A percentile compares a stretch with the other conserved stretches of the same genome.
Evolutionary conservation across 192 early-diverging fungal genomes (phyloP).

Genomic region (Linnemannia schmuckeri): DNA sequence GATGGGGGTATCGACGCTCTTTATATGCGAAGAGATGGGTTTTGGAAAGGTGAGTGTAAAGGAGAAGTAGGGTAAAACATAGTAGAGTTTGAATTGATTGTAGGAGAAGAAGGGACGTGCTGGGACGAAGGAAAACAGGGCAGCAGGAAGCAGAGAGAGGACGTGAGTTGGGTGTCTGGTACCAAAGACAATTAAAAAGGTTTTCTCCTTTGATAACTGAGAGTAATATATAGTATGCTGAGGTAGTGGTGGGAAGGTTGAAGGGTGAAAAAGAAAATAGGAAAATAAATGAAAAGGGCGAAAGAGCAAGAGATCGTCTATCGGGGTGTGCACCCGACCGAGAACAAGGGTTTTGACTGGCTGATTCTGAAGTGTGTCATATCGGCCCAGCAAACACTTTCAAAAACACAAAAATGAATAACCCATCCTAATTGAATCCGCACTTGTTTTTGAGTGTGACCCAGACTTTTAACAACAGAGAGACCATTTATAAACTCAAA

Average conservation of each 20-base stretch:
- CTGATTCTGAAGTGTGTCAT: background rate
- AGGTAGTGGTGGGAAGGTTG: background rate
- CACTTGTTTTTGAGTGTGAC: background rate
- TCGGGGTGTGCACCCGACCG: background rate
- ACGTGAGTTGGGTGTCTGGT: too few relatives aligned
- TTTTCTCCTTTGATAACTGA: too few relatives aligned
- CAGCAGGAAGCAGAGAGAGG: too few relatives aligned
- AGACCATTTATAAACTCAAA: background rate
- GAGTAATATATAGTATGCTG: too few relatives aligned
- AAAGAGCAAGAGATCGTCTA: background rate
- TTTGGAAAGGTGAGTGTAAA: background rate
- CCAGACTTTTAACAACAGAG: background rate
- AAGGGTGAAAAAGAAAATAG: background rate
- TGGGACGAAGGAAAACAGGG: background rate
- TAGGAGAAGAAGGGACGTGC: background rate
- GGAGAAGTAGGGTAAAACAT: background rate
- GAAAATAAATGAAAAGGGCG: background rate
- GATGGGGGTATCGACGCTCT: background rate
- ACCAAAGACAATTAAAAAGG: too few relatives aligned
- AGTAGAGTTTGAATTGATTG: background rate
- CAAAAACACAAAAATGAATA: too few relatives aligned
- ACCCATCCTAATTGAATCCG: too few relatives aligned
- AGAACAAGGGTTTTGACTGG: background rate
- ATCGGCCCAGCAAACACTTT: background rate
- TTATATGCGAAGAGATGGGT: background rate